Percentiles rank a stretch among this genome's conserved stretches.
Conservation (phyloP, 768 basidiomycete genomes). For the Termitomyces heimii region DNA sequence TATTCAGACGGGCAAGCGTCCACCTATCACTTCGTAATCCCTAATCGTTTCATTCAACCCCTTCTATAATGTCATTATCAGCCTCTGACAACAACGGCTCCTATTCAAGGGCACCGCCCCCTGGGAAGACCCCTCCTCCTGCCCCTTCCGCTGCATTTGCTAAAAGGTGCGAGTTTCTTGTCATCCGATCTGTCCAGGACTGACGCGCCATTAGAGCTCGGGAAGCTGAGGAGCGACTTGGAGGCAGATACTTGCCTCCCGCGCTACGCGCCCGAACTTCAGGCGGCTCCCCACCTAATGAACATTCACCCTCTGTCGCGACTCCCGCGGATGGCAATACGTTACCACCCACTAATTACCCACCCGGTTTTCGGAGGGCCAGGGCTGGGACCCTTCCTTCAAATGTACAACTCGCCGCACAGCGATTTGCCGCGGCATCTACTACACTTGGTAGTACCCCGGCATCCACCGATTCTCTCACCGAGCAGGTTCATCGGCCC, state of each 20-base stretch:
- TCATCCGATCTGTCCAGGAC: constrained; percentile 5
- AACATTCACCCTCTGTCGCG: constrained; percentile 50
- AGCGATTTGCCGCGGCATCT: constrained; percentile 69
- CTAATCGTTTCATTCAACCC: constrained; percentile 68
- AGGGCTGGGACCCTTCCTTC: constrained; percentile 98
- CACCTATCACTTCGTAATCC: constrained; percentile 55
- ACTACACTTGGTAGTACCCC: constrained; percentile 46
- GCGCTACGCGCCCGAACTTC: constrained; percentile 69
- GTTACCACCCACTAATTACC: constrained; percentile 70
- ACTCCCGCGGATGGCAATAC: constrained; percentile 52
- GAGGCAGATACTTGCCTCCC: constrained; percentile 71
- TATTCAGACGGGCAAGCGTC: constrained; percentile 25
- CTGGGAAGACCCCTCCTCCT: constrained; percentile 87
- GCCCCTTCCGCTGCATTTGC: constrained; percentile 87
- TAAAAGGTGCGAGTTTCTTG: constrained; percentile 54
- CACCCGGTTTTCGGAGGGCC: constrained; percentile 86
- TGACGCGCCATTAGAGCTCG: constrained; percentile 52
- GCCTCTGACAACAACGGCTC: constrained; percentile 75
- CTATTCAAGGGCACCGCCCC: constrained; percentile 71
- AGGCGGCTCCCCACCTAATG: constrained; percentile 70
- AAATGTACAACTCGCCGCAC: constrained; percentile 84
- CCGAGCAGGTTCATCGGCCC: constrained; percentile 47
- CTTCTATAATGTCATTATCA: constrained; percentile 88
- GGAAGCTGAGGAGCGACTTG: constrained; percentile 72
- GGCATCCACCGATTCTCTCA: constrained; percentile 33